Percentiles rank a stretch among this genome's conserved stretches.
Conservation (phyloP, 2,329 filamentous ascomycete genomes). For the Fusarium gaditjirri region DNA sequence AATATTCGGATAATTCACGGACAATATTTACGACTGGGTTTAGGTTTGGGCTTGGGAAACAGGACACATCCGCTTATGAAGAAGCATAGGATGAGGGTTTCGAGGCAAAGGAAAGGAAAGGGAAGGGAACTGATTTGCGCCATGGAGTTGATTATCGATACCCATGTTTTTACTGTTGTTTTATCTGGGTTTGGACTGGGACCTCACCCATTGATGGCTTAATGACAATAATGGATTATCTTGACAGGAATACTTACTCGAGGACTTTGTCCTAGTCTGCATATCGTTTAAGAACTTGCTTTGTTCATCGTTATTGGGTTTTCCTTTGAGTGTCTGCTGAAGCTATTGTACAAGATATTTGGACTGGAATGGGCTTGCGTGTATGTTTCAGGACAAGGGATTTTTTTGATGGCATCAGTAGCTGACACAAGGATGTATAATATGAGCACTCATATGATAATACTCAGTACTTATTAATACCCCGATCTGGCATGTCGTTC, state of each 20-base stretch:
- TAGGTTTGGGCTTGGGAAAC: slow-evolving; percentile 13
- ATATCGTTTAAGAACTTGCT: slow-evolving; percentile 7
- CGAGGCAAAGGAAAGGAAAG: slow-evolving; percentile 20
- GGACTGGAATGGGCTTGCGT: not conserved
- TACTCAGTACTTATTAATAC: not conserved
- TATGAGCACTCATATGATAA: not conserved
- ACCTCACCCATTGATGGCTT: slow-evolving; percentile 34
- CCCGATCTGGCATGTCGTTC: not conserved
- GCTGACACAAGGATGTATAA: not conserved
- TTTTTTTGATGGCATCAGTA: not conserved
- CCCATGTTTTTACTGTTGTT: slow-evolving; percentile 44
- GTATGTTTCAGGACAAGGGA: not conserved
- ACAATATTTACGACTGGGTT: slow-evolving; percentile 16
- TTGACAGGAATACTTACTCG: slow-evolving; percentile 22
- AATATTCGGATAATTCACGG: slow-evolving; percentile 16
- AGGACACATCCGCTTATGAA: slow-evolving; percentile 21
- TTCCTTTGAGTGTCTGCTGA: not conserved
- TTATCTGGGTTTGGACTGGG: slow-evolving; percentile 31
- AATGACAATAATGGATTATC: slow-evolving; percentile 41
- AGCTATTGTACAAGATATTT: not conserved
- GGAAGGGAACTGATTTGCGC: slow-evolving; percentile 31
- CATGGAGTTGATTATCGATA: slow-evolving; percentile 47
- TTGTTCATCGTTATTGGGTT: not conserved
- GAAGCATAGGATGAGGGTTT: slow-evolving; percentile 9
- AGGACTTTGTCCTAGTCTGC: slow-evolving; percentile 12